Evolutionary conservation across 805 yeast genomes (phyloP).

Genomic region (Cyberlindnera maritima): DNA sequence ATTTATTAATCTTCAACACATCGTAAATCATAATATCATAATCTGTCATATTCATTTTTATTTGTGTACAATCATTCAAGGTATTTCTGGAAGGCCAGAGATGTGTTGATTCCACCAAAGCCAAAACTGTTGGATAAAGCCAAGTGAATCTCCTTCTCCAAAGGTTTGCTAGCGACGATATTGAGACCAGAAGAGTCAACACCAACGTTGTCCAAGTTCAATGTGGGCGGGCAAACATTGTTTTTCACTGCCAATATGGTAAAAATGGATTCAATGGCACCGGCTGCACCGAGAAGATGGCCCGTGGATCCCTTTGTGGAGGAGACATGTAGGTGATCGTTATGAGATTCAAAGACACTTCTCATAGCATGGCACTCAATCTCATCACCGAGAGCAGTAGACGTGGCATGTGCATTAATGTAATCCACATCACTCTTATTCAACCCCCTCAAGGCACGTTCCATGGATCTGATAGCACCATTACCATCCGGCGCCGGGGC

Average conservation of each 20-base stretch:
- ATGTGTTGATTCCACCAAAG: conserved; percentile 93
- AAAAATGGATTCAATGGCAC: conserved; percentile 87
- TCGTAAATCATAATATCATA: neutral
- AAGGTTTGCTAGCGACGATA: conserved; percentile 50
- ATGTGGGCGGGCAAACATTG: conserved; percentile 70
- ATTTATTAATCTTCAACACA: neutral
- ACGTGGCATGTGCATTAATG: conserved; percentile 96
- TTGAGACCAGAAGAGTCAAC: conserved; percentile 50
- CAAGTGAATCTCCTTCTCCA: conserved; percentile 41
- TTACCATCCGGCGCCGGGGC: conserved; percentile 81
- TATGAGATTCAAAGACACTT: conserved; percentile 42
- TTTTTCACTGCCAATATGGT: conserved; percentile 63
- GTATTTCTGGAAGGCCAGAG: conserved; percentile 52
- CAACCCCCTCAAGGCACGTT: conserved; percentile 58
- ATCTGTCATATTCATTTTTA: neutral
- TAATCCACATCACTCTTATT: conserved; percentile 57
- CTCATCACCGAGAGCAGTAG: conserved; percentile 83
- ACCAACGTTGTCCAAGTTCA: conserved; percentile 62
- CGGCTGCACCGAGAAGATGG: conserved; percentile 94
- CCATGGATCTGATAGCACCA: conserved; percentile 86
- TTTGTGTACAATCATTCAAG: conserved; percentile 1
- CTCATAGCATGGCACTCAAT: conserved; percentile 81
- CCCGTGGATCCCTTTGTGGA: conserved; percentile 94
- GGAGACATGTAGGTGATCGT: conserved; percentile 48
- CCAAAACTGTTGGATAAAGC: conserved; percentile 93